Evolutionary conservation across 495 filamentous ascomycete species (phyloP).

Genomic region (Hypoxylon fuscum): DNA sequence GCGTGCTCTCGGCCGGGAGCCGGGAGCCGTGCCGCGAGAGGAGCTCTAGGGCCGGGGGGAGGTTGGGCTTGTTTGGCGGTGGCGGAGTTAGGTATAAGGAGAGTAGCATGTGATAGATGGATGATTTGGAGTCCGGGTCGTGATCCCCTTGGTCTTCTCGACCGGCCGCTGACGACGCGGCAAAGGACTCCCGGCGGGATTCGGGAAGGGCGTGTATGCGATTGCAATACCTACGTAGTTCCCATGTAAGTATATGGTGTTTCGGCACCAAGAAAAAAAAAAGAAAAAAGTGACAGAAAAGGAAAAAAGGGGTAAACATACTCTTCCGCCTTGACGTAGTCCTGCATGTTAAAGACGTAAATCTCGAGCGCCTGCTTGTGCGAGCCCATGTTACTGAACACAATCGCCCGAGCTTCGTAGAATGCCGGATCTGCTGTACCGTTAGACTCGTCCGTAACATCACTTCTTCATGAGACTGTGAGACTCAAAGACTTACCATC

Average conservation of each 20-base stretch:
- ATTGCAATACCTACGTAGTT: constrained; percentile 90
- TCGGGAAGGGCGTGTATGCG: constrained; percentile 69
- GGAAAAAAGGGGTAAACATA: constrained; percentile 51
- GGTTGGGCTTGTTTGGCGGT: constrained; percentile 73
- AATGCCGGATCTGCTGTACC: constrained; percentile 73
- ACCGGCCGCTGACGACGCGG: constrained; percentile 11
- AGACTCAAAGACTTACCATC: constrained; percentile 67
- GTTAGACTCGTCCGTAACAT: constrained; percentile 5
- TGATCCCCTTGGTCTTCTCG: constrained; percentile 45
- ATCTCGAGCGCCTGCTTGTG: constrained; percentile 95
- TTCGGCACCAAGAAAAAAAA: neutral
- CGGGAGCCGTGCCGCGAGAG: constrained; percentile 91
- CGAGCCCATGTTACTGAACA: constrained; percentile 94
- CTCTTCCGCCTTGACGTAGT: constrained; percentile 93
- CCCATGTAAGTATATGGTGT: constrained; percentile 33
- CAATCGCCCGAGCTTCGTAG: constrained; percentile 89
- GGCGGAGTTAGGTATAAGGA: constrained; percentile 90
- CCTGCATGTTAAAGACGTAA: constrained; percentile 92
- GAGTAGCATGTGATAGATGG: constrained; percentile 90
- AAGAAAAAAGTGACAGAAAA: too few relatives aligned
- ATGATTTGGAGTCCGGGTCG: constrained; percentile 66
- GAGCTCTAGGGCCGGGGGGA: constrained; percentile 82
- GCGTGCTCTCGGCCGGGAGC: constrained; percentile 83
- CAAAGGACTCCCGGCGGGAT: constrained; percentile 32
- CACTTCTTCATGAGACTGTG: too few relatives aligned